phyloP scores from a whole-genome alignment of 2,329 filamentous ascomycete genomes.

The Neopestalotiopsis rosae region DNA sequence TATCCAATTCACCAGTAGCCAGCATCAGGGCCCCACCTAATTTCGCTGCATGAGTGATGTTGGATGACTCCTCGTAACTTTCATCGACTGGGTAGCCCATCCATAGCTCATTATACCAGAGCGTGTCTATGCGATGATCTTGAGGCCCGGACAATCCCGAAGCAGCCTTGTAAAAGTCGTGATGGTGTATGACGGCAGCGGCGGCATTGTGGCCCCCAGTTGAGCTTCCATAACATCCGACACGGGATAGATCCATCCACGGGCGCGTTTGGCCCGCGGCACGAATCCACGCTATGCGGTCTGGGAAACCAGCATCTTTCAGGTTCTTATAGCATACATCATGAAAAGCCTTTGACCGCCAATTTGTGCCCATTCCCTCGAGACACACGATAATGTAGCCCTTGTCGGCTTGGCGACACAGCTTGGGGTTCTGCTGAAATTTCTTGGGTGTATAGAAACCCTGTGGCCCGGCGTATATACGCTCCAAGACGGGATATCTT shows the following conservation, averaged over 20 bases:
- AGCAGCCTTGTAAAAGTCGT: conserved; percentile 11
- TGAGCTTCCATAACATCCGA: conserved; percentile 12
- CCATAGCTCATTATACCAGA: conserved; percentile 14
- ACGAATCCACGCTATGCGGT: conserved; percentile 12
- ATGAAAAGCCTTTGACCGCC: conserved; percentile 11
- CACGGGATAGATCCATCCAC: conserved; percentile 7
- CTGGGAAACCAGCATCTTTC: conserved; percentile 6
- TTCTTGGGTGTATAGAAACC: conserved; percentile 9
- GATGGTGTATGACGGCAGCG: conserved; percentile 10
- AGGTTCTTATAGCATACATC: conserved; percentile 15
- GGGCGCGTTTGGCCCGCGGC: conserved; percentile 7
- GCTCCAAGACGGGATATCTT: conserved; percentile 4
- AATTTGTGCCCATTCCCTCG: conserved; percentile 11
- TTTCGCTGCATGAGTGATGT: conserved; percentile 4
- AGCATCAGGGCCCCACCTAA: conserved; percentile 4
- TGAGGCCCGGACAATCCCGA: neutral
- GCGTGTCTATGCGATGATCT: conserved; percentile 12
- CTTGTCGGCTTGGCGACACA: neutral
- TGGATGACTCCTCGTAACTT: conserved; percentile 8
- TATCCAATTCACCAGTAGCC: conserved; percentile 1
- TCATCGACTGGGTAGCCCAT: conserved; percentile 12
- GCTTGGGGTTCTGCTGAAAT: neutral
- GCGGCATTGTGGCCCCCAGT: conserved; percentile 9
- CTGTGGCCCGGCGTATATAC: conserved; percentile 9
- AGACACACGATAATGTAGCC: conserved; percentile 4